phyloP scores from a whole-genome alignment of 345 rosid species.

The Erucastrum elatum region DNA sequence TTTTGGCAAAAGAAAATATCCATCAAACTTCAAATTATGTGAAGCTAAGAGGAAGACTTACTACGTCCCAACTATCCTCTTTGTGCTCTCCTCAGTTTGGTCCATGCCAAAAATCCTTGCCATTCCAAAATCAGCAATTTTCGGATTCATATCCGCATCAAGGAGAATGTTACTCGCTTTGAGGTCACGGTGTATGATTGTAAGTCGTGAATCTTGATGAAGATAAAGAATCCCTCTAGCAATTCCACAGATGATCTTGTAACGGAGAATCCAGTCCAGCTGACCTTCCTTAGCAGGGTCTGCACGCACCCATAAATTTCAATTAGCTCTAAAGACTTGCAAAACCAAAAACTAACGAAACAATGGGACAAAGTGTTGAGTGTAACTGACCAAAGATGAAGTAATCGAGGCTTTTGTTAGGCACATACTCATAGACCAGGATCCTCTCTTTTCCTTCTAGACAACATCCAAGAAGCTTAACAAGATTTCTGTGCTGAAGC shows the following conservation, averaged over 20 bases:
- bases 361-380: neutral
- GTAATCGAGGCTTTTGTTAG: conserved; percentile 37
- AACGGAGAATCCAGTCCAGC: conserved; percentile 54
- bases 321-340: neutral
- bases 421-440: conserved; percentile 33
- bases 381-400: conserved; percentile 30
- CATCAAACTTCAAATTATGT: neutral
- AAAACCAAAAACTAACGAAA: neutral
- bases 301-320: conserved; percentile 11
- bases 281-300: conserved; percentile 37
- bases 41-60: conserved; percentile 30
- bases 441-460: conserved; percentile 30
- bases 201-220: conserved; percentile 50
- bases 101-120: conserved; percentile 50
- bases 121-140: conserved; percentile 70
- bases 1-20: neutral
- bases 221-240: conserved; percentile 53
- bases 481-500: conserved; percentile 33
- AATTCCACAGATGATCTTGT: conserved; percentile 48
- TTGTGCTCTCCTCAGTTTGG: conserved; percentile 44
- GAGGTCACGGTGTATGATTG: conserved; percentile 64
- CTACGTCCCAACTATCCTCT: conserved; percentile 58
- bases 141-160: conserved; percentile 58
- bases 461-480: conserved; percentile 28
- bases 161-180: conserved; percentile 58